Evolutionary conservation across 1,284 basidiomycete genomes (phyloP).

Genomic region (Pisolithus thermaeus): DNA sequence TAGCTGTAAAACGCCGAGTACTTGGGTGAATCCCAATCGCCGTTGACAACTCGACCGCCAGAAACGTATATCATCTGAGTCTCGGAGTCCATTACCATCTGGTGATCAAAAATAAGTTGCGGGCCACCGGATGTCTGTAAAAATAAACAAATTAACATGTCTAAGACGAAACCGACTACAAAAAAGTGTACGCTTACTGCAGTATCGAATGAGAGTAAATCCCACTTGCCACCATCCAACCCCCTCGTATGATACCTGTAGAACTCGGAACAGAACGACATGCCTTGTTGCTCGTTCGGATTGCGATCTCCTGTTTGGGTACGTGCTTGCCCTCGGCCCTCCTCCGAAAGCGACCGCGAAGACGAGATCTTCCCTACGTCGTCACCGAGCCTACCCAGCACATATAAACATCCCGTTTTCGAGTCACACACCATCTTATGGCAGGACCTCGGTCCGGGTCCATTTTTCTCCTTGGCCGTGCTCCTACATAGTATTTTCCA

Average conservation of each 20-base stretch:
- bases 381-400: conserved; percentile 60
- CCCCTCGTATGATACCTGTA: conserved; percentile 66
- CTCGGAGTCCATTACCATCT: conserved; percentile 73
- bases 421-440: conserved; percentile 81
- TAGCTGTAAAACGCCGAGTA: conserved; percentile 71
- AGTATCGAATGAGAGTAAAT: conserved; percentile 57
- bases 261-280: conserved; percentile 53
- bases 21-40: conserved; percentile 48
- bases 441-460: conserved; percentile 69
- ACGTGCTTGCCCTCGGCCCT: conserved; percentile 2
- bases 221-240: conserved; percentile 58
- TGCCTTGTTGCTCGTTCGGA: conserved; percentile 15
- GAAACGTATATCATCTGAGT: conserved; percentile 72
- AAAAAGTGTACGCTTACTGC: conserved; percentile 37
- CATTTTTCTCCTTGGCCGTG: conserved; percentile 53
- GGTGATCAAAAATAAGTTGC: conserved; percentile 74
- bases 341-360: conserved; percentile 20
- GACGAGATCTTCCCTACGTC: conserved; percentile 32
- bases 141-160: background rate
- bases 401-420: conserved; percentile 65
- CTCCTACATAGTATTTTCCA: conserved; percentile 61
- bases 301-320: conserved; percentile 21
- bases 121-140: conserved; percentile 60
- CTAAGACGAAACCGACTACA: background rate
- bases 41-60: conserved; percentile 70